Percentiles rank a stretch among this genome's conserved stretches.
Evolutionary conservation across 2,329 filamentous ascomycete species (phyloP).

Genomic region (Thielaviopsis musarum): DNA sequence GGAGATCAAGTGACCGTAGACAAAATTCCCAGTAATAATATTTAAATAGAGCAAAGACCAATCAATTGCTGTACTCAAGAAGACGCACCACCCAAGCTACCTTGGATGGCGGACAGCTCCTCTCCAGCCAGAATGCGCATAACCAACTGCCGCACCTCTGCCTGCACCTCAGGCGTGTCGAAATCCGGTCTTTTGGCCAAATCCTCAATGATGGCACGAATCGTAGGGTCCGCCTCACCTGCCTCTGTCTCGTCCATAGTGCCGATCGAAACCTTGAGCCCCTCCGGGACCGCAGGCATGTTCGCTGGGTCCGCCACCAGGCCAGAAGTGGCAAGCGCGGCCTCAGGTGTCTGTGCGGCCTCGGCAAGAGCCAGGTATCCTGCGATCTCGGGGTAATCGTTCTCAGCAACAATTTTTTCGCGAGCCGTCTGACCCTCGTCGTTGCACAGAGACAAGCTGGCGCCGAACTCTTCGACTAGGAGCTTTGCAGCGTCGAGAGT

Average conservation of each 20-base stretch:
- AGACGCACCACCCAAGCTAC: background rate
- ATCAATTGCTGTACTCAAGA: background rate
- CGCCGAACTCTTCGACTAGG: slow-evolving; percentile 67
- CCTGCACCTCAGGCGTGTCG: slow-evolving; percentile 62
- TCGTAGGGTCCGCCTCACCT: slow-evolving; percentile 56
- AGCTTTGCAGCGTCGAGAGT: slow-evolving; percentile 59
- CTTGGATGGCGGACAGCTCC: slow-evolving; percentile 31
- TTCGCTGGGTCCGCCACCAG: slow-evolving; percentile 17
- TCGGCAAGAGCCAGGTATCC: slow-evolving; percentile 42
- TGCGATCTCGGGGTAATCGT: slow-evolving; percentile 58
- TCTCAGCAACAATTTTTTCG: slow-evolving; percentile 66
- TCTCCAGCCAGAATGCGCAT: slow-evolving; percentile 61
- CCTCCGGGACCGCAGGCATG: slow-evolving; percentile 37
- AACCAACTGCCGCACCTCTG: slow-evolving; percentile 60
- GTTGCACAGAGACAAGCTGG: slow-evolving; percentile 49
- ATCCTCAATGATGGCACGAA: slow-evolving; percentile 75
- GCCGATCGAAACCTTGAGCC: slow-evolving; percentile 61
- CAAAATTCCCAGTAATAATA: background rate
- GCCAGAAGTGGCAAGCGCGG: slow-evolving; percentile 15
- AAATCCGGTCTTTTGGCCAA: slow-evolving; percentile 73
- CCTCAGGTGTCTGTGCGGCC: slow-evolving; percentile 14
- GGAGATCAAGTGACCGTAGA: slow-evolving; percentile 28
- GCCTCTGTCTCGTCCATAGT: slow-evolving; percentile 45
- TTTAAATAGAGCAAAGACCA: background rate
- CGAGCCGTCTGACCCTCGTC: slow-evolving; percentile 62